These are phyloP conservation scores for Apostasia ramifera DNA, from an alignment of 106 monocot species.

Conservation along the genomic window DNA sequence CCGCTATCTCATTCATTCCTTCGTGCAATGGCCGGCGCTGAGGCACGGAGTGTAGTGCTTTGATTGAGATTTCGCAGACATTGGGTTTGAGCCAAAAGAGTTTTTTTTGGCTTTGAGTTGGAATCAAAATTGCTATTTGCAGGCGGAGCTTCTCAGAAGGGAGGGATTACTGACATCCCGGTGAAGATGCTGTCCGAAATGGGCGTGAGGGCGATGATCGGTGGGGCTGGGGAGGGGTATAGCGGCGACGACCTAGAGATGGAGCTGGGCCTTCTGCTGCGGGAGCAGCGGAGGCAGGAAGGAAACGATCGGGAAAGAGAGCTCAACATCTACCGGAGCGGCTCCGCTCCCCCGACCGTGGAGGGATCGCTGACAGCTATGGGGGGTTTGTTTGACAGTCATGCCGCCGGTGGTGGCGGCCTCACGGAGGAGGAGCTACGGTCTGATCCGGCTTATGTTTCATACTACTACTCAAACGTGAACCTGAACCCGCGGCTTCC, in stretches of 20 bases:
- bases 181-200: slow-evolving; percentile 22
- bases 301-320: slow-evolving; percentile 34
- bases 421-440: slow-evolving; percentile 42
- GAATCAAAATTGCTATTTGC: background rate
- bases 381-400: slow-evolving; percentile 12
- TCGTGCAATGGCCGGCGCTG: slow-evolving; percentile 1
- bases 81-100: background rate
- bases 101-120: no score
- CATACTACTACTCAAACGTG: slow-evolving; percentile 57
- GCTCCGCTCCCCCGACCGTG: slow-evolving; percentile 60
- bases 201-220: slow-evolving; percentile 15
- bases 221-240: slow-evolving; percentile 9
- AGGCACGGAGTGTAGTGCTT: background rate
- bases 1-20: no score
- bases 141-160: background rate
- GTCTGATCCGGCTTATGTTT: slow-evolving; percentile 44
- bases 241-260: slow-evolving; percentile 28
- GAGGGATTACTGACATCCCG: slow-evolving; percentile 4
- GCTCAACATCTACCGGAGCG: slow-evolving; percentile 50
- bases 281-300: slow-evolving; percentile 30
- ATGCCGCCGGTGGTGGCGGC: slow-evolving; percentile 1
- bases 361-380: slow-evolving; percentile 33
- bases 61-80: background rate
- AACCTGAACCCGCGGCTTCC: slow-evolving; percentile 61
- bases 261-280: slow-evolving; percentile 24